These are phyloP conservation scores for Elsinoe arachidis DNA, from an alignment of 2,329 filamentous ascomycete genomes.

Conservation along the genomic window DNA sequence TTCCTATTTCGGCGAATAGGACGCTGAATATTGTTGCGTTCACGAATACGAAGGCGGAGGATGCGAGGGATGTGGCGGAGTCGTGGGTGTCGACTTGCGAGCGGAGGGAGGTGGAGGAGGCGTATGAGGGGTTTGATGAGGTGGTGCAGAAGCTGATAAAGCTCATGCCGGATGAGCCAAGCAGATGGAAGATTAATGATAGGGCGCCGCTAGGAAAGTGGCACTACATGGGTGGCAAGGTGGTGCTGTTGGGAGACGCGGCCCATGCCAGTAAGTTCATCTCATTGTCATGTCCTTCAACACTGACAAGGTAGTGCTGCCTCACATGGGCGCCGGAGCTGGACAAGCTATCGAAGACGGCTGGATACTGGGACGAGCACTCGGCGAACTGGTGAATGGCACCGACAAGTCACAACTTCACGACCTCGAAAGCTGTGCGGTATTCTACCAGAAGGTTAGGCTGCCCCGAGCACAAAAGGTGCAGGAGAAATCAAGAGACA, in stretches of 20 bases:
- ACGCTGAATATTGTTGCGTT: constrained; percentile 33
- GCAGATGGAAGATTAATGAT: constrained; percentile 23
- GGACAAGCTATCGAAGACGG: constrained; percentile 40
- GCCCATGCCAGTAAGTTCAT: constrained; percentile 44
- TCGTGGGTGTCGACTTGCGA: constrained; percentile 29
- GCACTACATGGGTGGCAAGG: constrained; percentile 34
- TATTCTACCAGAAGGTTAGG: constrained; percentile 29
- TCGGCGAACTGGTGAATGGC: constrained; percentile 22
- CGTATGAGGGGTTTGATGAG: constrained; percentile 20
- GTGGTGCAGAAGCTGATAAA: constrained; percentile 22
- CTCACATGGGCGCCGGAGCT: constrained; percentile 40
- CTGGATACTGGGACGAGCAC: constrained; percentile 35
- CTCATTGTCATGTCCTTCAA: not conserved
- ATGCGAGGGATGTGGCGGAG: constrained; percentile 28
- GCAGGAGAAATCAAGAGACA: constrained; percentile 25
- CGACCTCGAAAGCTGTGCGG: constrained; percentile 21
- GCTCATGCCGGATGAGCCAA: constrained; percentile 20
- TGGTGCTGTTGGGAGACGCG: constrained; percentile 50
- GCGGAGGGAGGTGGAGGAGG: constrained; percentile 20
- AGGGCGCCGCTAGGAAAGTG: constrained; percentile 28
- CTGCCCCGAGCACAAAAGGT: constrained; percentile 28
- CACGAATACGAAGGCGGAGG: constrained; percentile 25
- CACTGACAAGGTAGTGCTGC: constrained; percentile 33
- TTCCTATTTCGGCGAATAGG: constrained; percentile 30
- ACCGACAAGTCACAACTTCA: constrained; percentile 13